Conservation (phyloP, 352 stramenopile genomes). For the Globisporangium carolinianum region DNA sequence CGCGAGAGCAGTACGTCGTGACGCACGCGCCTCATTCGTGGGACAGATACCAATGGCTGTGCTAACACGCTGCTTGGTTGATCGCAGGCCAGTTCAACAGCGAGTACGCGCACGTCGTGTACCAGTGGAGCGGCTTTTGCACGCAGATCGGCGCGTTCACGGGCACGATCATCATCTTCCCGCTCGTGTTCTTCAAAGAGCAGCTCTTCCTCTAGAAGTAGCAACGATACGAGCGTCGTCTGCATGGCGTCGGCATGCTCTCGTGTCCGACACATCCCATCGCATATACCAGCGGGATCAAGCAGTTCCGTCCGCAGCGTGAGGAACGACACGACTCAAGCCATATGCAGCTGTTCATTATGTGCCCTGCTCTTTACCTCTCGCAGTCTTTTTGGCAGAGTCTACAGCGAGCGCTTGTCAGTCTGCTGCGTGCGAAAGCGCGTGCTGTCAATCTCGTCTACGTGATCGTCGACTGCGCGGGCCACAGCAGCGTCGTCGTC, state of each 20-base stretch:
- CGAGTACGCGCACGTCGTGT: conserved; percentile 34
- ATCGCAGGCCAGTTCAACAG: conserved; percentile 21
- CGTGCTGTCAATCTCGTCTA: conserved; percentile 7
- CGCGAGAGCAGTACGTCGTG: conserved; percentile 25
- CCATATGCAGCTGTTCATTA: too few relatives aligned
- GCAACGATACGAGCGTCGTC: too few relatives aligned
- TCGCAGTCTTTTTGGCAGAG: too few relatives aligned
- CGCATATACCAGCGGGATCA: too few relatives aligned
- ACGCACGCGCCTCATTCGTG: neutral
- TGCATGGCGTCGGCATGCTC: too few relatives aligned
- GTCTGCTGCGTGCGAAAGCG: neutral
- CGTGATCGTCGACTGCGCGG: conserved; percentile 3
- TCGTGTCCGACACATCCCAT: too few relatives aligned
- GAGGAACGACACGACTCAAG: too few relatives aligned
- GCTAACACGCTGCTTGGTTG: too few relatives aligned
- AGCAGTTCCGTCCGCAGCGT: too few relatives aligned
- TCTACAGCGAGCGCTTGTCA: too few relatives aligned
- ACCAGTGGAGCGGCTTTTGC: conserved; percentile 65
- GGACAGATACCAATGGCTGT: too few relatives aligned
- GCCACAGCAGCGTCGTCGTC: neutral
- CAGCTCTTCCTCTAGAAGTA: conserved; percentile 26
- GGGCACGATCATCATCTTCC: conserved; percentile 55
- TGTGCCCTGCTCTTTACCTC: too few relatives aligned
- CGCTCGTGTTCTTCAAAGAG: conserved; percentile 56
- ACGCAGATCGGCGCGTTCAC: conserved; percentile 59